Base-by-base conservation (phyloP, 805 yeast species). In the Yarrowia keelungensis region DNA sequence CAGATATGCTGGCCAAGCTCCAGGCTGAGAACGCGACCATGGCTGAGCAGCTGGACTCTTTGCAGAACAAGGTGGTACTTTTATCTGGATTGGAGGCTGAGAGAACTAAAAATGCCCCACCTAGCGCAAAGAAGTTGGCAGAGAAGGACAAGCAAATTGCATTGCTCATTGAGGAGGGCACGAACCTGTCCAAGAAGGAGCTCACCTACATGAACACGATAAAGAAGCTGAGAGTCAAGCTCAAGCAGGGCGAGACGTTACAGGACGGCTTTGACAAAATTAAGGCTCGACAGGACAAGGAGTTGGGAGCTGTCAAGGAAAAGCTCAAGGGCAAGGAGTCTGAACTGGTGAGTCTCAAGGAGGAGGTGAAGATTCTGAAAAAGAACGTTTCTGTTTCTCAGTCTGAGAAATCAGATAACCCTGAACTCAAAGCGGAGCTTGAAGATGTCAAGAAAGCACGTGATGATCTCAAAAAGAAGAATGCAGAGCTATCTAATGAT, bases 141-240 rank as follows among this genome's bases (percentile, higher is more conserved):
- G 73, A 85, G 77, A 73, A 88, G 80, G 91, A 92, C 65, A 83
- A 81, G 12, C 84, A 86, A 39, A 86, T 93, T 35, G 83, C 85
- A 16, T 87, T 88, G 69, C 79, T 93, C 38, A 75, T 90, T 74
- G 86, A 84, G 68, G 97, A 92, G 77, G 97, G 97, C 4, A 88
- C 89, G 71, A 85, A 84, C 32, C 78, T 92, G 46, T 86, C 95
- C 0, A 83, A 83, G 69, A 87, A 86, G 70, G 98, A 94, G 73
- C 81, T 91, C 36, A 86, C 85, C 72, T 82, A 87, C 66, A 87
- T 85, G 72, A 90, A 87, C 49, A 81, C 87, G 0, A 86, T 93
- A 62, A 90, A 90, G 71, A 82, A 83, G 71, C 77, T 92, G 69
- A 85, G 86, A 50, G 78, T 82, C 22, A 82, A 81, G 45, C 84